Base-by-base conservation (phyloP, 106 monocot genomes). In the Amphibolis antarctica region DNA sequence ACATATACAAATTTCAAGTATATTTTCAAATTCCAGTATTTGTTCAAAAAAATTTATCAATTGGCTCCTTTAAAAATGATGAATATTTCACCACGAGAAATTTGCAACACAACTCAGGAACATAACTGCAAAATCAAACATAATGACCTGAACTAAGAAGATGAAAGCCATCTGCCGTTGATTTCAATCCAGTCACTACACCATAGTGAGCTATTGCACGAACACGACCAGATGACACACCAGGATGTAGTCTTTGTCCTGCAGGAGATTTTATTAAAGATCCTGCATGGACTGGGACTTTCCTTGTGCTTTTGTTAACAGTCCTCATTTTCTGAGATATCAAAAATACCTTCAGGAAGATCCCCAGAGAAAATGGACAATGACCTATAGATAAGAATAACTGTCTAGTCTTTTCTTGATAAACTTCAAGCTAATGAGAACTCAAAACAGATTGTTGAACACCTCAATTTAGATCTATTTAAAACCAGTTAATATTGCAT, bases 141-240 rank as follows among this genome's bases (percentile, higher is more conserved):
- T 15, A 42, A 44, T 66, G 59, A 90, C 90, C 96, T 78, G 90
- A 78, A 69, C 96, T 98, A 54, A 98, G 66, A 67, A 98, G 90
- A 79, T 98, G 86, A 82, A 91, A 82, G 19, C 96, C 90, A 80
- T 98, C 96, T 77, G 61, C 63, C 57, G 90, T 98, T 59, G 96
- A 74, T 80, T 63, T 82, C 26, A 98, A 66, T 78, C 84, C 86
- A 67, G 89, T 98, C 53, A 98, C 86, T 66, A 82, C 84, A 63
- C 96, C 96, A 72, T 87, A 98, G 84, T 98, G 96, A 43, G 96
- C 84, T 21, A 86, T 90, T 36, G 90, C 84, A 28, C 76, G 81
- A 77, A 85, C 82, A 46, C 65, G 77, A 73, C 64, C 74, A 42
- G 94, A 90, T 26, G 81, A 74, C 81, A 96, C 64, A 24, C 89